Conservation (phyloP, 768 basidiomycete genomes). For the Suillus paluster region DNA sequence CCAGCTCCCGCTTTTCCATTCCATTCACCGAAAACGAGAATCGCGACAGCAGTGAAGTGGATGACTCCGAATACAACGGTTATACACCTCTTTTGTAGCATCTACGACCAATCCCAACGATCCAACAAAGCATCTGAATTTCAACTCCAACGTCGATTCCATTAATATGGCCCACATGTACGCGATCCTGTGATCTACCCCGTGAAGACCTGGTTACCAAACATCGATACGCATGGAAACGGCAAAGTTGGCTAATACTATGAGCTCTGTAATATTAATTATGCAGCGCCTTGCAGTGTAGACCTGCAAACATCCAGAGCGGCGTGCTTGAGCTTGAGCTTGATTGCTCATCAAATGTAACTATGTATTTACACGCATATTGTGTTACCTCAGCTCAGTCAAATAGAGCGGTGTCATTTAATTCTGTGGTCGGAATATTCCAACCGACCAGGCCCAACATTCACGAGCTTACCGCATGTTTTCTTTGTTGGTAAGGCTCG, state of each 20-base stretch:
- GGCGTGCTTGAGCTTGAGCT: no score
- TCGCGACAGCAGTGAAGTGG: background rate
- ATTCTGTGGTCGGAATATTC: background rate
- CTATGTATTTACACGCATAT: background rate
- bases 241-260: background rate
- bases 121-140: background rate
- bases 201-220: slow-evolving; percentile 2
- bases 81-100: no score
- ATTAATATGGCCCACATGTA: no score
- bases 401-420: background rate
- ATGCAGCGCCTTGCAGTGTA: background rate
- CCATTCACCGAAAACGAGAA: background rate
- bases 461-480: background rate
- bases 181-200: slow-evolving; percentile 5
- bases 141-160: background rate
- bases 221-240: background rate
- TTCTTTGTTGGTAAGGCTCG: background rate
- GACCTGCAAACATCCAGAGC: background rate
- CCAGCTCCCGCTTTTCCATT: background rate
- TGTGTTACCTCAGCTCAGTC: no score
- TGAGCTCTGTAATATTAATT: background rate
- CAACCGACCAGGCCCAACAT: background rate
- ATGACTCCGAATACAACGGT: no score
- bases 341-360: background rate
- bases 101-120: slow-evolving; percentile 5